Evolutionary conservation across 116 monocot species (phyloP), one percentile per base, ranked within the genome.

Genomic region (Zostera marina): DNA sequence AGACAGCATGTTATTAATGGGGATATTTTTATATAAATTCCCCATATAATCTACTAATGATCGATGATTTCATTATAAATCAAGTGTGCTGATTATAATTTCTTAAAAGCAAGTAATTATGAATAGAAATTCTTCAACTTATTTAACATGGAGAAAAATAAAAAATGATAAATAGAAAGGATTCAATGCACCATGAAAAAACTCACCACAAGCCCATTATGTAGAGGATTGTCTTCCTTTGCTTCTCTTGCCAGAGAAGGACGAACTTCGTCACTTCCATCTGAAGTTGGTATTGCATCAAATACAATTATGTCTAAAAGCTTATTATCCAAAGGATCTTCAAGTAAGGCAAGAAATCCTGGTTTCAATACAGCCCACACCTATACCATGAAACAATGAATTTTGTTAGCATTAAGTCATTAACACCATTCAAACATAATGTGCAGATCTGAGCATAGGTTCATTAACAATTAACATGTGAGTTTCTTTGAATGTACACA

Each of bases 291-390:
- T 44, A 90, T 68, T 52, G 83, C 86, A 70, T 98, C 98, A 70
- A 98, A 98, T 66, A 90, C 55, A 71, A 98, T 82, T 42, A 98
- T 90, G 65, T 98, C 98, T 55, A 98, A 79, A 32, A 90, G 76
- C 59, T 90, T 85, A 16, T 78, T 55, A 73, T 73, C 74, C 57
- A 90, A 79, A 58, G 98, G 98, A 81, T 98, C 90, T 70, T 86
- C 79, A 63, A 98, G 78, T 32, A 98, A 78, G 40, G 90, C 98
- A 74, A 98, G 74, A 59, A 98, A 98, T 38, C 98, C 98, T 54
- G 98, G 90, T 73, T 98, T 98, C 52, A 98, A 55, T 55, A 98
- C 90, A 74, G 80, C 86, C 98, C 98, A 98, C 11, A 90, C 98
- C 98, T 98, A 56, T 8, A 66, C 42, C 32, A 54, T 44, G 15